Conservation (phyloP, 305 asterid genomes). For the Solanum hybrid region DNA sequence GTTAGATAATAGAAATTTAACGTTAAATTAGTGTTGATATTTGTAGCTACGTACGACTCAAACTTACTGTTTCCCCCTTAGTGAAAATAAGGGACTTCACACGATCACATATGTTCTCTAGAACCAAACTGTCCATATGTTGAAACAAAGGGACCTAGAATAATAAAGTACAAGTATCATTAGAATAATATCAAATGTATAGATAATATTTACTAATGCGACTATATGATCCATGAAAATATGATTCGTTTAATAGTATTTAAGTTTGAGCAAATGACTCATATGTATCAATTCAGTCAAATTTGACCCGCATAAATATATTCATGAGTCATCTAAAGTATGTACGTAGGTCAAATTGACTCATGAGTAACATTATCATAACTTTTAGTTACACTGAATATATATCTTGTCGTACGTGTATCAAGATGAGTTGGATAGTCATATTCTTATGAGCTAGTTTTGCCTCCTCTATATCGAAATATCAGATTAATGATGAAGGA, state of each 20-base stretch:
- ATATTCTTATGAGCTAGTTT: not conserved
- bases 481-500: too few species aligned
- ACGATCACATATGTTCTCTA: slow-evolving; percentile 91
- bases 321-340: not conserved
- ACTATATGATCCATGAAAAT: not conserved
- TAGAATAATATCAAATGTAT: not conserved
- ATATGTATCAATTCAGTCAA: not conserved
- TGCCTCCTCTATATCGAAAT: not conserved
- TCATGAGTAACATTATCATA: not conserved
- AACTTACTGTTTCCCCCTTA: slow-evolving; percentile 80
- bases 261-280: not conserved
- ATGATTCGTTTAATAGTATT: not conserved
- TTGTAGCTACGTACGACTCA: not conserved
- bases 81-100: slow-evolving; percentile 90
- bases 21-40: not conserved
- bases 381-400: not conserved
- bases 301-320: too few species aligned
- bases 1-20: not conserved
- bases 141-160: slow-evolving; percentile 87
- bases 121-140: slow-evolving; percentile 87
- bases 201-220: not conserved
- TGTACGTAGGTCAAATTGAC: not conserved
- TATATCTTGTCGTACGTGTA: not conserved
- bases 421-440: not conserved
- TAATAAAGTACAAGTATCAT: not conserved